These are phyloP conservation scores for Adenanthera pavonina DNA, from an alignment of 306 rosid genomes.

Conservation along the genomic window DNA sequence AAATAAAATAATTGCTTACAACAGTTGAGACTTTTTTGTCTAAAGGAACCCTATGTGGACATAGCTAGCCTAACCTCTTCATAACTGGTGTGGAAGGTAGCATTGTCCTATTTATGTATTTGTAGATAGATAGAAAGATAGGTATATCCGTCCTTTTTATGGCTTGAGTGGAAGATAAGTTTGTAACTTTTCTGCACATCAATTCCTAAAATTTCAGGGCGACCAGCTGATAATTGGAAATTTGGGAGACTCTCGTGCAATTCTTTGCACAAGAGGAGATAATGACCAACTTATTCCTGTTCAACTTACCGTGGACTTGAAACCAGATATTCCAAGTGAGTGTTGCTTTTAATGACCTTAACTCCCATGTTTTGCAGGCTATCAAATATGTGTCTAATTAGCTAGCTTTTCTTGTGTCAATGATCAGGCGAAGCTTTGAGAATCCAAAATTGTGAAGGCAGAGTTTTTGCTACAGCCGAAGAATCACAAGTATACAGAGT, in stretches of 20 bases:
- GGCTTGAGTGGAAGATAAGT: not conserved
- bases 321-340: constrained; percentile 77
- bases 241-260: constrained; percentile 91
- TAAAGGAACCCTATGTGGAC: not conserved
- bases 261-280: constrained; percentile 73
- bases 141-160: constrained; percentile 2
- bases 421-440: constrained; percentile 79
- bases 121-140: not conserved
- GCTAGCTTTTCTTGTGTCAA: constrained; percentile 4
- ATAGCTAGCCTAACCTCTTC: not conserved
- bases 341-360: constrained; percentile 32
- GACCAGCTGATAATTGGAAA: constrained; percentile 69
- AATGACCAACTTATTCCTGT: constrained; percentile 55
- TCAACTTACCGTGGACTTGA: constrained; percentile 80
- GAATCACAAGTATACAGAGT: constrained; percentile 72
- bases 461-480: constrained; percentile 57
- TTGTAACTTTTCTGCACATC: not conserved
- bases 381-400: constrained; percentile 24
- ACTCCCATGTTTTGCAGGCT: constrained; percentile 2
- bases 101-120: not conserved
- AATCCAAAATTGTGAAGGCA: constrained; percentile 67
- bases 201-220: constrained; percentile 55
- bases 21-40: not conserved
- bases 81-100: not conserved
- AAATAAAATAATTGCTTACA: not conserved